Base-by-base conservation (phyloP, 1,284 basidiomycete genomes). In the Polyporus tsugae region DNA sequence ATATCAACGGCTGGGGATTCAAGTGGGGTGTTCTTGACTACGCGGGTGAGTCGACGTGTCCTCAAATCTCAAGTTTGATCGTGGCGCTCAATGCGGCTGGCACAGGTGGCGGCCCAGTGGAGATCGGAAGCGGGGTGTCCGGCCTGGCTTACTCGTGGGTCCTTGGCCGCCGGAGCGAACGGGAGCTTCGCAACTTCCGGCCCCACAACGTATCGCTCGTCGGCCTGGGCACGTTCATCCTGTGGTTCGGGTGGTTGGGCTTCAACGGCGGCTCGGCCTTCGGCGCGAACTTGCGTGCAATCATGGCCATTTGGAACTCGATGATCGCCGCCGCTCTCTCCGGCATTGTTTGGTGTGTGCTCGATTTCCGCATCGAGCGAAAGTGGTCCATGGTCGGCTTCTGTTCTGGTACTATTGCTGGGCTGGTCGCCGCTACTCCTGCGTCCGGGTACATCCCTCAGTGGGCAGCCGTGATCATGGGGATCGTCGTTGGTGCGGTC, bases 181-280 rank as follows among this genome's bases (percentile, higher is more conserved):
- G 91, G 55, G 93, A 97, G 76, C 83, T 95, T 33, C 83, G 95
- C 73, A 92, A 96, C 75, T 98, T 96, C 85, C 90, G 95, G 70
- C 96, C 96, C 10, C 95, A 97, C 80, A 98, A 97, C 78, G 95
- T 98, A 22, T 92, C 92, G 39, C 84, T 96, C 80, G 94, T 98
- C 75, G 91, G 91, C 66, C 88, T 98, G 63, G 97, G 97, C 71
- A 97, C 91, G 17, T 87, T 90, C 73, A 87, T 98, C 73, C 91
- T 98, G 67, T 98, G 95, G 95, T 93, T 97, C 77, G 96, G 96
- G 66, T 93, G 90, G 88, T 80, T 91, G 42, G 89, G 87, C 6
- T 91, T 91, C 82, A 90, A 90, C 74, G 90, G 87, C 52, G 90
- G 90, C 49, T 95, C 92, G 63, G 93, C 95, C 10, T 96, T 96